phyloP scores from a whole-genome alignment of 192 early-diverging fungal genomes.

The Rhizophagus sp. region DNA sequence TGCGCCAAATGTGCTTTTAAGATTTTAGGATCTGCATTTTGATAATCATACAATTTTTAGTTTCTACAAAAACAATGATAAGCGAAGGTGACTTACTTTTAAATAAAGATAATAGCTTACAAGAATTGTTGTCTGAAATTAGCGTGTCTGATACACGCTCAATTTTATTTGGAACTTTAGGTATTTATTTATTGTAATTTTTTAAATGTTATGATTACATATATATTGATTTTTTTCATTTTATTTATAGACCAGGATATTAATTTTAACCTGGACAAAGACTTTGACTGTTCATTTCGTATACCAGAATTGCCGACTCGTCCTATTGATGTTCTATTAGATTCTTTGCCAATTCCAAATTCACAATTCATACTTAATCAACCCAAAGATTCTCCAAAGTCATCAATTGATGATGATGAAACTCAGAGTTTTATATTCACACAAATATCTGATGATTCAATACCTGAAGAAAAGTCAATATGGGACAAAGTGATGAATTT shows the following conservation, averaged over 20 bases:
- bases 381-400: neutral
- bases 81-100: neutral
- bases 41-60: too few species aligned
- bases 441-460: neutral
- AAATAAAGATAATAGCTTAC: neutral
- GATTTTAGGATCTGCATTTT: too few species aligned
- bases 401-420: neutral
- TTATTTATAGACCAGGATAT: neutral
- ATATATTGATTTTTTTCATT: neutral
- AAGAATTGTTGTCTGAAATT: neutral
- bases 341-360: slow-evolving; percentile 7
- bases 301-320: neutral
- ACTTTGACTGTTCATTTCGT: neutral
- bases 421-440: neutral
- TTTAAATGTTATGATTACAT: neutral
- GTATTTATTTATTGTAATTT: neutral
- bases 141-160: neutral
- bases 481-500: neutral
- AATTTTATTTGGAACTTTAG: neutral
- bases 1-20: too few species aligned
- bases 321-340: neutral
- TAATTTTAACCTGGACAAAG: neutral
- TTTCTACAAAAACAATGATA: neutral
- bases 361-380: neutral
- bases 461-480: neutral